Conservation (phyloP, 257 asterid species). For the Solanum chmielewskii region DNA sequence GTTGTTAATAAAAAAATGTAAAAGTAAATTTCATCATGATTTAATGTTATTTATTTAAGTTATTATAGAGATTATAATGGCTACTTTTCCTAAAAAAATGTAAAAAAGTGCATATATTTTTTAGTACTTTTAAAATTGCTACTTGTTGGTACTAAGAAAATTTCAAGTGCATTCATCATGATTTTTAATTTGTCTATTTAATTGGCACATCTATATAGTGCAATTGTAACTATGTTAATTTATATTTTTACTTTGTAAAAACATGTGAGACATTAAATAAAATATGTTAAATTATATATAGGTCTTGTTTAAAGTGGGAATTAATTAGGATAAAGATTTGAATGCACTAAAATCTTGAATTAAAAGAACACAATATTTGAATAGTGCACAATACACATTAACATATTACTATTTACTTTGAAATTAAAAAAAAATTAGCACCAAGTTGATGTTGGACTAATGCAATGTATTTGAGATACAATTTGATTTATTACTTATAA, state of each 20-base stretch:
- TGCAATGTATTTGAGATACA: background rate
- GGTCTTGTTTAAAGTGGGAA: background rate
- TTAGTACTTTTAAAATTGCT: background rate
- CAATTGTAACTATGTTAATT: background rate
- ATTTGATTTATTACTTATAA: background rate
- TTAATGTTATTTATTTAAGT: background rate
- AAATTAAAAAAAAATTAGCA: background rate
- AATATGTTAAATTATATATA: background rate
- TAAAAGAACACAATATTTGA: background rate
- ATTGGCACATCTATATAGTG: background rate
- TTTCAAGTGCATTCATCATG: background rate
- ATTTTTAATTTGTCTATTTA: background rate
- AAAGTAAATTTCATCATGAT: conserved; percentile 18
- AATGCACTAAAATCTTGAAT: background rate
- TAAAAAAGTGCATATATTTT: background rate
- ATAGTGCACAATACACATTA: background rate
- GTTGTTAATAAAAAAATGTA: conserved; percentile 30
- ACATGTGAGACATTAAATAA: background rate
- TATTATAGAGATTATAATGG: background rate
- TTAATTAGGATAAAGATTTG: background rate
- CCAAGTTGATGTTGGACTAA: background rate
- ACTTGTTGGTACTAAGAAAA: conserved; percentile 24
- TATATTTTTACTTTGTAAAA: background rate
- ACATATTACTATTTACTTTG: background rate
- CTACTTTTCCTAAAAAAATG: conserved; percentile 21